Percentiles rank a stretch among this genome's conserved stretches.
phyloP scores from a whole-genome alignment of 2,329 filamentous ascomycete genomes.

The Aureobasidium pullulans region DNA sequence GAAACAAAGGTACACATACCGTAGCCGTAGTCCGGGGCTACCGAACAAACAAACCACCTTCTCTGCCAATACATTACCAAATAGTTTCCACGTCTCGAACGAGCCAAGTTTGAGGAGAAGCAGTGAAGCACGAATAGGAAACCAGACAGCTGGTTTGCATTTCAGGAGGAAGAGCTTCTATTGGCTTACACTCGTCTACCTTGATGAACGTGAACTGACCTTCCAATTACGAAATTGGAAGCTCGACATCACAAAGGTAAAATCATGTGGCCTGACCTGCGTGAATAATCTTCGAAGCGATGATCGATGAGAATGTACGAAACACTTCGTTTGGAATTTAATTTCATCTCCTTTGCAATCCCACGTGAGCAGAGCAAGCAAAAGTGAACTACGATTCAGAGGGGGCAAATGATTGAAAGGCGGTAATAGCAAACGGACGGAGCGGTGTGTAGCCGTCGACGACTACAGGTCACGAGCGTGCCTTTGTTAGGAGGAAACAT shows the following conservation, averaged over 20 bases:
- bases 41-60: not conserved
- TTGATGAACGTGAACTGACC: not conserved
- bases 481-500: too few species aligned
- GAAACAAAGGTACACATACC: not conserved
- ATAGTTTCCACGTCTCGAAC: conserved; percentile 3
- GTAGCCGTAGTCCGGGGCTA: conserved; percentile 11
- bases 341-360: not conserved
- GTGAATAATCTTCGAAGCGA: not conserved
- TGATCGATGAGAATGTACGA: too few species aligned
- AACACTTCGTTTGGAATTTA: too few species aligned
- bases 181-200: not conserved
- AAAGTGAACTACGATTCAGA: not conserved
- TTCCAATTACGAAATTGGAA: not conserved
- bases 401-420: not conserved
- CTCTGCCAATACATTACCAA: conserved; percentile 5
- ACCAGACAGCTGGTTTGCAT: not conserved
- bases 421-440: not conserved
- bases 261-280: not conserved
- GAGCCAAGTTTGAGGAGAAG: not conserved
- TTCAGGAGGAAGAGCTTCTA: not conserved
- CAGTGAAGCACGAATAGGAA: not conserved
- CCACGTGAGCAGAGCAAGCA: not conserved
- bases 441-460: not conserved
- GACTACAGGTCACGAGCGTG: not conserved
- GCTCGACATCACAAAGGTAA: not conserved